Percentiles rank a stretch among this genome's conserved stretches.
phyloP scores from a whole-genome alignment of 371 early-diverging fungal genomes.

The Catenaria anguillulae region DNA sequence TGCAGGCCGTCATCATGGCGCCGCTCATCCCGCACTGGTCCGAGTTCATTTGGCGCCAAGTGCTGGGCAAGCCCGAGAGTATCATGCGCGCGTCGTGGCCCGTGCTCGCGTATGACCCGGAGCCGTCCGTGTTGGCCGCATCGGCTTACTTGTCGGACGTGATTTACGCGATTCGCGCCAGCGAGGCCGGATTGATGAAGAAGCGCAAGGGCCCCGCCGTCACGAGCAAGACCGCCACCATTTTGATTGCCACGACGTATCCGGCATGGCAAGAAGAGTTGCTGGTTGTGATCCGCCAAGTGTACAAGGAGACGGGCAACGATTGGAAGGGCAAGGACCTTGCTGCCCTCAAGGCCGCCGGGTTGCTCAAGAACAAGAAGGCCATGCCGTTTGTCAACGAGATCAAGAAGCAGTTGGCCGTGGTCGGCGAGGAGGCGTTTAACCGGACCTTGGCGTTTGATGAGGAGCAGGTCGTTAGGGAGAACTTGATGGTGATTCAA shows the following conservation, averaged over 20 bases:
- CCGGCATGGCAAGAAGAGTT: conserved; percentile 86
- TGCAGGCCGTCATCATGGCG: conserved; percentile 64
- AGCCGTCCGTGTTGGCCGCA: conserved; percentile 53
- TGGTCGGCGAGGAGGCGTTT: conserved; percentile 54
- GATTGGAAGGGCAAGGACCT: conserved; percentile 52
- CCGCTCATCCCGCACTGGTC: conserved; percentile 90
- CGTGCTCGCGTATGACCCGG: conserved; percentile 24
- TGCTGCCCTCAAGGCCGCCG: conserved; percentile 29
- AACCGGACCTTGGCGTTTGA: conserved; percentile 63
- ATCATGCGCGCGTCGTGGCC: conserved; percentile 19
- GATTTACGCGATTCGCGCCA: conserved; percentile 59
- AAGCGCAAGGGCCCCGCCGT: conserved; percentile 48
- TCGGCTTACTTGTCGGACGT: conserved; percentile 66
- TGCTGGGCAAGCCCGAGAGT: conserved; percentile 58
- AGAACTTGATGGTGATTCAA: conserved; percentile 23
- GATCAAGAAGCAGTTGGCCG: conserved; percentile 54
- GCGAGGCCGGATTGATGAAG: conserved; percentile 59
- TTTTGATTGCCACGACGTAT: conserved; percentile 65
- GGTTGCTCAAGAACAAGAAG: conserved; percentile 78
- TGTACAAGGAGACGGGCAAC: conserved; percentile 46
- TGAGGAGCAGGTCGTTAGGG: conserved; percentile 50
- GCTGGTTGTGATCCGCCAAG: conserved; percentile 47
- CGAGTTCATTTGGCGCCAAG: conserved; percentile 68
- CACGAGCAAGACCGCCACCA: conserved; percentile 55
- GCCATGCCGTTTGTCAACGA: conserved; percentile 85